phyloP scores from a whole-genome alignment of 139 green algal species.

The Eudorina sp. region DNA sequence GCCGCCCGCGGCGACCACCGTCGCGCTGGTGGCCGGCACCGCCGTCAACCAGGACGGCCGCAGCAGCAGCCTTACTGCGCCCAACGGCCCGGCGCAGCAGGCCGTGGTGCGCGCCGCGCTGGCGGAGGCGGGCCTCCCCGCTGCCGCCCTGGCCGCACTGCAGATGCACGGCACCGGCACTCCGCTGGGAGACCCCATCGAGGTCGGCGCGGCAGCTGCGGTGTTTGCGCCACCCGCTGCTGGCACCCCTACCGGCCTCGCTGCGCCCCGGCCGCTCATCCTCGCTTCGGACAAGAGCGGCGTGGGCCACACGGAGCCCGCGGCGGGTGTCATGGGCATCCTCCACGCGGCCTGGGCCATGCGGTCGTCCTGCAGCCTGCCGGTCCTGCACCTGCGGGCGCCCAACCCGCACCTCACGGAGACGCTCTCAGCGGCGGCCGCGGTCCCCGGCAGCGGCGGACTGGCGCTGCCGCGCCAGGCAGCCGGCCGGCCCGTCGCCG shows the following conservation, averaged over 20 bases:
- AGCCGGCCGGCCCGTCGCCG: not conserved
- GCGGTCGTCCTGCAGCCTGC: constrained; percentile 11
- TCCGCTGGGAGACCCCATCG: constrained; percentile 89
- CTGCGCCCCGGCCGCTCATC: constrained; percentile 53
- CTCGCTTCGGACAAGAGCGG: constrained; percentile 86
- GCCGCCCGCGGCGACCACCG: not conserved
- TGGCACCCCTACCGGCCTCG: too few species aligned
- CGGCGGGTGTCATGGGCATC: constrained; percentile 81
- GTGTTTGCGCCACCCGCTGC: constrained; percentile 32
- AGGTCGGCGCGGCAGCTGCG: constrained; percentile 80
- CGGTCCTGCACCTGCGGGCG: constrained; percentile 75
- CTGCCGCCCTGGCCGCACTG: constrained; percentile 61
- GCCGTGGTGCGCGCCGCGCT: constrained; percentile 76
- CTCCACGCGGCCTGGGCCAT: constrained; percentile 59
- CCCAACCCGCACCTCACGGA: constrained; percentile 77
- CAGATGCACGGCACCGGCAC: constrained; percentile 91
- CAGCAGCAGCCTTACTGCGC: constrained; percentile 88
- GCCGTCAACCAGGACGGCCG: constrained; percentile 93
- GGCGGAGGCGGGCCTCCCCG: constrained; percentile 29
- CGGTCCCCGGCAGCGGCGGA: not conserved
- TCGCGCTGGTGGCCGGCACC: constrained; percentile 69
- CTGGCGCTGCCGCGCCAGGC: constrained; percentile 2
- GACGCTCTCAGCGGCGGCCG: constrained; percentile 2
- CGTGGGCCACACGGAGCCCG: constrained; percentile 89
- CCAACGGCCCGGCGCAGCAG: constrained; percentile 91